Percentiles rank a stretch among this genome's conserved stretches.
phyloP scores from a whole-genome alignment of 1,284 basidiomycete genomes.

The Albatrellus sp. region DNA sequence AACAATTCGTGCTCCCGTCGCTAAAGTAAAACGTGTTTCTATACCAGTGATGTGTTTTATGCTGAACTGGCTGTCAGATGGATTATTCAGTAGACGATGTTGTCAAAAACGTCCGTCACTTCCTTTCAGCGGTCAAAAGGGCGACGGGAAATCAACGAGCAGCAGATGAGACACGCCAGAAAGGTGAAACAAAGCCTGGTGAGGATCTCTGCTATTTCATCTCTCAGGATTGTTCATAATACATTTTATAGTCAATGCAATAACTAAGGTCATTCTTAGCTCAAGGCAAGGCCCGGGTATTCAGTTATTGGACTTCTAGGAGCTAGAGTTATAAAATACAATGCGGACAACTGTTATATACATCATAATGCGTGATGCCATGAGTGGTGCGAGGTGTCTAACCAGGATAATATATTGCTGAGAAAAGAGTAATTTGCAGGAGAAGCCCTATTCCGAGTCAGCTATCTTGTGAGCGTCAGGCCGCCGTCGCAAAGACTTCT shows the following conservation, averaged over 20 bases:
- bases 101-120: conserved; percentile 68
- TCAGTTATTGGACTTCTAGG: conserved; percentile 42
- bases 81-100: conserved; percentile 68
- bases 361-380: conserved; percentile 1
- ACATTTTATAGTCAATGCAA: conserved; percentile 44
- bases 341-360: not conserved
- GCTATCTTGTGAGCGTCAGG: too few species aligned
- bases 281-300: conserved; percentile 83
- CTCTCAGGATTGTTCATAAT: not conserved
- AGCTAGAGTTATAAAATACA: not conserved
- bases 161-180: conserved; percentile 21
- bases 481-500: conserved; percentile 3
- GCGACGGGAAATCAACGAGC: conserved; percentile 55
- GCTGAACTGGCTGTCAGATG: conserved; percentile 30
- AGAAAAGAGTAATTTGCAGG: not conserved
- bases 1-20: conserved; percentile 72
- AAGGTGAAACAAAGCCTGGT: conserved; percentile 2
- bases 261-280: conserved; percentile 70
- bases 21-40: conserved; percentile 31
- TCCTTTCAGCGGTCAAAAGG: conserved; percentile 68
- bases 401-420: not conserved
- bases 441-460: not conserved
- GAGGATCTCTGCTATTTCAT: not conserved
- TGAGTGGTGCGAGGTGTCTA: not conserved
- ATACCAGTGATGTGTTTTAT: not conserved